Conservation (phyloP, 805 yeast species). For the Candida oleophila region DNA sequence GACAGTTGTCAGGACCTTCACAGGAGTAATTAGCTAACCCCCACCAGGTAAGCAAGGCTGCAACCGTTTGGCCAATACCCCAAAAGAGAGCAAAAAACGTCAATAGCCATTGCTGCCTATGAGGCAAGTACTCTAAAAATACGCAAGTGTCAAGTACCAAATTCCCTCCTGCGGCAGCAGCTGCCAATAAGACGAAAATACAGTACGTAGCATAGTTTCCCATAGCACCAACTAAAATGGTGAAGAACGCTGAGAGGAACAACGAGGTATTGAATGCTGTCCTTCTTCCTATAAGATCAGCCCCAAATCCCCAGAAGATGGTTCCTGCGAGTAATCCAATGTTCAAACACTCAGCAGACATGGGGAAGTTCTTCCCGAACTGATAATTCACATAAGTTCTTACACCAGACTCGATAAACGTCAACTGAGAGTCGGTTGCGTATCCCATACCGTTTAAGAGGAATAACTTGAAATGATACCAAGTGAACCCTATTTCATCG, state of each 20-base stretch:
- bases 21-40: constrained; percentile 52
- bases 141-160: constrained; percentile 54
- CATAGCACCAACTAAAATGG: constrained; percentile 56
- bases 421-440: constrained; percentile 32
- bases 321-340: constrained; percentile 53
- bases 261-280: constrained; percentile 51
- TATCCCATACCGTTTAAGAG: constrained; percentile 38
- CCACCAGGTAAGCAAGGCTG: constrained; percentile 56
- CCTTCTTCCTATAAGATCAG: constrained; percentile 55
- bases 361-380: constrained; percentile 23
- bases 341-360: constrained; percentile 26
- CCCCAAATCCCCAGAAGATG: constrained; percentile 55
- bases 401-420: constrained; percentile 22
- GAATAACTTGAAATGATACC: constrained; percentile 33
- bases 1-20: constrained; percentile 38
- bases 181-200: constrained; percentile 44
- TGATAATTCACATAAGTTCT: constrained; percentile 26
- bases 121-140: constrained; percentile 51
- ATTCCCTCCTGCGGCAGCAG: constrained; percentile 57
- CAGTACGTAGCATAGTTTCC: constrained; percentile 49
- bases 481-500: constrained; percentile 53
- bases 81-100: constrained; percentile 54
- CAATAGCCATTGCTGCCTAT: constrained; percentile 48
- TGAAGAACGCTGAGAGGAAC: constrained; percentile 47
- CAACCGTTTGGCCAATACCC: constrained; percentile 62